Evolutionary conservation across 371 early-diverging fungal species (phyloP).

Genomic region (Funneliformis caledonium): DNA sequence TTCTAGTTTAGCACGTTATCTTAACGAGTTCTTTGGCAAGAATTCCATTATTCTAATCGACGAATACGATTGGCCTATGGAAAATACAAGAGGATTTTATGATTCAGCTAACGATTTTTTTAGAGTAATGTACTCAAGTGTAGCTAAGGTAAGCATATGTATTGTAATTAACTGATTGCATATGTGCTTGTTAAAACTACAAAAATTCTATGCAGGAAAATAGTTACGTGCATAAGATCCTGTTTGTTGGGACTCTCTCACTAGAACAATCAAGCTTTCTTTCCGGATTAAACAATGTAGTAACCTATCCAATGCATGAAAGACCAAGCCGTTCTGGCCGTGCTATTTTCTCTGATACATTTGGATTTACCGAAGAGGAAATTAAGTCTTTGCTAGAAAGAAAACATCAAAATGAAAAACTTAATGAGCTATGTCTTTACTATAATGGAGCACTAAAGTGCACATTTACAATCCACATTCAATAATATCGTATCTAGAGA

Average conservation of each 20-base stretch:
- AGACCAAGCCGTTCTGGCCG: neutral
- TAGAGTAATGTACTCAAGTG: conserved; percentile 16
- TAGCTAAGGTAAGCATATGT: conserved; percentile 20
- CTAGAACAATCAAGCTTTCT: conserved; percentile 2
- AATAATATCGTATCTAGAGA: neutral
- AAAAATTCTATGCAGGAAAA: neutral
- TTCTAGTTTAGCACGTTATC: neutral
- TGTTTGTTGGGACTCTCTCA: neutral
- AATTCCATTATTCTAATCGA: conserved; percentile 18
- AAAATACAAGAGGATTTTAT: conserved; percentile 19
- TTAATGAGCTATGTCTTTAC: neutral
- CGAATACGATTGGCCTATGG: conserved; percentile 27
- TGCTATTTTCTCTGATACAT: neutral
- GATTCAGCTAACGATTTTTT: neutral
- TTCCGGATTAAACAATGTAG: conserved; percentile 1
- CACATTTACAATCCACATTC: conserved; percentile 8
- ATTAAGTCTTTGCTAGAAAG: neutral
- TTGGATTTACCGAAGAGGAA: neutral
- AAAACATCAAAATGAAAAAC: neutral
- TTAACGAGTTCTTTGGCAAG: neutral
- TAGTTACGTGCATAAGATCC: neutral
- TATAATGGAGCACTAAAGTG: neutral
- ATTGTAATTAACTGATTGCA: neutral
- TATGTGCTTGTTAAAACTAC: neutral
- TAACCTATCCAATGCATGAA: neutral